Conservation (phyloP, 176 grass and related monocot genomes). For the Cenchrus purpureus region DNA sequence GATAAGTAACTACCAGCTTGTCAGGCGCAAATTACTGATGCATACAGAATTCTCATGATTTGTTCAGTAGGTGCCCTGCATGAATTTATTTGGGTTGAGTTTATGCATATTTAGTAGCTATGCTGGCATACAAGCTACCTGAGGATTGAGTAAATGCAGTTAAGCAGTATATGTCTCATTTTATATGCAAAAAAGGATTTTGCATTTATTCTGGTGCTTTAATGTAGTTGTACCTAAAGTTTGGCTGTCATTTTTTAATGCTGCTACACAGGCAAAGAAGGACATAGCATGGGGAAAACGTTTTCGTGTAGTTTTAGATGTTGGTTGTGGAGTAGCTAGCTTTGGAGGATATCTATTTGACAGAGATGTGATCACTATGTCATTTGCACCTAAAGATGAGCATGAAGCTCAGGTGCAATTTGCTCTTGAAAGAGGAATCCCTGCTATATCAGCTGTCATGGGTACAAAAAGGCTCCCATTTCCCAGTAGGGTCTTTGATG, state of each 20-base stretch:
- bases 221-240: not conserved
- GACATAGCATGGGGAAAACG: conserved; percentile 76
- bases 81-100: not conserved
- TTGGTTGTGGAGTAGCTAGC: conserved; percentile 89
- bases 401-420: conserved; percentile 93
- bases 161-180: not conserved
- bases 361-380: conserved; percentile 81
- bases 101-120: not conserved
- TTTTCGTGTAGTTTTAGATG: conserved; percentile 68
- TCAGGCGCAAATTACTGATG: no score
- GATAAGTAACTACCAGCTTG: not conserved
- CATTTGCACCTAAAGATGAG: conserved; percentile 92
- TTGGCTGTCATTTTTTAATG: conserved; percentile 1
- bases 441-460: conserved; percentile 93
- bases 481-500: conserved; percentile 81
- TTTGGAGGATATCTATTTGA: conserved; percentile 86
- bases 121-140: not conserved
- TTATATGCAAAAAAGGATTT: conserved; percentile 1
- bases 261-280: conserved; percentile 60
- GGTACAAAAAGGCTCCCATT: conserved; percentile 92
- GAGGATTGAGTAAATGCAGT: not conserved
- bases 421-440: no score
- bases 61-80: not conserved
- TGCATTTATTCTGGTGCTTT: not conserved
- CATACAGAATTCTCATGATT: conserved; percentile 15